Evolutionary conservation across 352 stramenopile genomes (phyloP), one percentile per base, ranked within the genome.

Genomic region (Globisporangium recalcitrans): DNA sequence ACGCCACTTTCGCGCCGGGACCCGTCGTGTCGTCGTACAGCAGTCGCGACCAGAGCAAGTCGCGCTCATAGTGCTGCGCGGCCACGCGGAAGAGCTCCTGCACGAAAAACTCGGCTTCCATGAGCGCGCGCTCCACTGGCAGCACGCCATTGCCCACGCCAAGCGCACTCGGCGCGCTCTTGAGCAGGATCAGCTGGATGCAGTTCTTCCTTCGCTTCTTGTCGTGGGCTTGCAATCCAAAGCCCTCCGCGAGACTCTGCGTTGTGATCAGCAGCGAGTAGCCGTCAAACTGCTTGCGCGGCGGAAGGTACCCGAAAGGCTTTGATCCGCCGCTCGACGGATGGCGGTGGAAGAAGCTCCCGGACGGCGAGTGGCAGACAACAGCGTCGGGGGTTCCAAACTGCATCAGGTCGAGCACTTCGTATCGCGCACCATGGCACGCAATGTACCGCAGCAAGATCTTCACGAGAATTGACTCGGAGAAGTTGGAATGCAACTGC

Each of bases 391-490:
- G 82, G 29, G 87, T 94, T 11, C 87, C 87, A 64, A 90, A 94
- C 58, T 93, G 82, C 71, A 91, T 80, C 34, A 96, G 52, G 46
- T 96, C 87, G 4, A 87, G 68, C 32, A 96, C 78, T 26, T 93
- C 83, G 58, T 96, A 96, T 8, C 87, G 81, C 26, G 76, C 79
- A 2, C 75, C 75, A 36, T 96, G 87, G 38, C 82, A 93, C n/a
- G 80, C 87, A 61, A 96, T 89, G 58, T 93, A 96, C 1, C 87
- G 80, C 29, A 96, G 60, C 51, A 96, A 60, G 63, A 91, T 88
- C 57, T 90, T 85, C 56, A 88, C 72, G 8, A 88, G 70, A 56
- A 91, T 90, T 8, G 79, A 78, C 61, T 89, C 77, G 31, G 73
- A 76, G 56, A 74, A 89, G 57, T 88, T 87, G 19, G 84, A 89